Base-by-base conservation (phyloP, 129 eudicot species). In the Ambrosia trifida region DNA sequence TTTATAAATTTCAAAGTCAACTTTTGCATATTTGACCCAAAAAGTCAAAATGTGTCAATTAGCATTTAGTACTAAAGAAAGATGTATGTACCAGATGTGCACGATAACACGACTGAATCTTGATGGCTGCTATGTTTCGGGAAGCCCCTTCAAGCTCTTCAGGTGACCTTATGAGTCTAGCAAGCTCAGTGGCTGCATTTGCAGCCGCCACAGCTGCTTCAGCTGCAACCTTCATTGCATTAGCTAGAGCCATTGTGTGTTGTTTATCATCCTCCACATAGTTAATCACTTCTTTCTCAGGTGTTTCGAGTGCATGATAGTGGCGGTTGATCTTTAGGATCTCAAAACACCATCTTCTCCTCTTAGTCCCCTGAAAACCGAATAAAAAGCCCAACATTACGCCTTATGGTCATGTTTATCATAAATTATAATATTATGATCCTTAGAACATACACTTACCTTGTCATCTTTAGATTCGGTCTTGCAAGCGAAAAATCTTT, bases 181-280 rank as follows among this genome's bases (percentile, higher is more conserved):
- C 95, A 46, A 89, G 88, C 83, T 87, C 90, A 3, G 95, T 84
- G 6, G 98, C 98, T 46, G 95, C 98, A 69, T 84, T 83, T 43
- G 98, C 98, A 56, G 98, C 96, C 17, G 83, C 91, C 43, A 89
- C 76, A 16, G 98, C 97, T 36, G 97, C 98, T 52, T 94, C 93
- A 13, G 97, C 98, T 35, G 97, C 98, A 35, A 79, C 91, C 16
- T 92, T 88, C 43, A 92, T 89, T 33, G 96, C 96, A 8, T 79
- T 44, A 2, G 96, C 92, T 45, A 89, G 92, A 2, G 83, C 91
- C 78, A 89, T 28, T 1, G 90, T 88, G 38, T 78, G 88, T 75
- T 83, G 83, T 59, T 85, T 83, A 66, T 85, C 89, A 68, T 83
- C 95, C 63, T 81, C 88, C 7, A 59, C 75, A 19, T 79, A 90